Base-by-base conservation (phyloP, 2,329 filamentous ascomycete species). In the Cercospora sojina region DNA sequence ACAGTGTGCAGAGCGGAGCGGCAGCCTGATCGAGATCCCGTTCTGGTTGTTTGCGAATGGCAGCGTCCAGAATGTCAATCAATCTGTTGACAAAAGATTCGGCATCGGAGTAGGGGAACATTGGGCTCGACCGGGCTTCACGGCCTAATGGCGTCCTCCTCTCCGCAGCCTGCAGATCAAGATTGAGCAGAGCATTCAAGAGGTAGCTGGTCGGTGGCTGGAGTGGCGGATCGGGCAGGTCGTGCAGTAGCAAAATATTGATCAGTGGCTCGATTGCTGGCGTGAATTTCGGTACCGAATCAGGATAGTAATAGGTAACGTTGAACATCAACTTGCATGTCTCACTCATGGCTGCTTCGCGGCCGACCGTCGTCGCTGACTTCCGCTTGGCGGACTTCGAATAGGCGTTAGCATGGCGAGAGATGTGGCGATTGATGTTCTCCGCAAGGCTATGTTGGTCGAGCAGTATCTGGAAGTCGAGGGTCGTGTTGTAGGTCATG, bases 251-350 rank as follows among this genome's bases (percentile, higher is more conserved):
- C 16, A 98, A 82, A 18, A 97, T 85, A 53, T 86, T 85, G 64
- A 93, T 82, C 29, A 98, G 86, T 66, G 88, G 84, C 10, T 88
- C 85, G 49, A 96, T 84, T 2, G 90, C 87, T 23, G 85, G 81
- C 1, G 87, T 87, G 75, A 97, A 96, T 0, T 83, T 79, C 0
- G 82, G 77, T 4, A 81, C 79, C 27, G 89, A 83, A 49, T 88
- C 83, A 3, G 88, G 87, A 73, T 89, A 90, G 74, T 89, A 88
- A 73, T 93, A 89, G 1, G 90, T 91, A 62, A 97, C 83, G 78
- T 97, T 97, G 83, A 96, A 98, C 60, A 96, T 80, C 47, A 98
- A 84, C 75, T 96, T 97, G 59, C 95, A 81, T 0, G 91, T 94
- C 78, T 98, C 94, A 8, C 84, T 84, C 41, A 98, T 83, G 0